phyloP scores from a whole-genome alignment of 179 eudicot species.

The Gypsophila paniculata region DNA sequence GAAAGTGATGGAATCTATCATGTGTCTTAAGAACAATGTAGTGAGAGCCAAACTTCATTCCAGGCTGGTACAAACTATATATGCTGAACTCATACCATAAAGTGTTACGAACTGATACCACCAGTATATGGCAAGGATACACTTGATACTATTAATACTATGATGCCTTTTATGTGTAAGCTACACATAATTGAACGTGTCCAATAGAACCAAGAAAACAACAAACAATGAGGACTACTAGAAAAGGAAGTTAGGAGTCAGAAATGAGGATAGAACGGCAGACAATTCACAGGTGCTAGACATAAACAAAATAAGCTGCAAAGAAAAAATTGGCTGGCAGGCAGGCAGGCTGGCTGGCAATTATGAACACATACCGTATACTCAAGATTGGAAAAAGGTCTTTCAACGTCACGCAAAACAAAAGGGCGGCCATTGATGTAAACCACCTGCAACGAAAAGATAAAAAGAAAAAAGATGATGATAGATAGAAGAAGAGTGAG shows the following conservation, averaged over 20 bases:
- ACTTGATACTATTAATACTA: neutral
- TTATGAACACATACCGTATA: constrained; percentile 68
- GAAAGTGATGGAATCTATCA: neutral
- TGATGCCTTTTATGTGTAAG: neutral
- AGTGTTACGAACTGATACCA: neutral
- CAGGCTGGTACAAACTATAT: too few relatives aligned
- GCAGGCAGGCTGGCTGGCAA: neutral
- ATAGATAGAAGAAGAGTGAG: too few relatives aligned
- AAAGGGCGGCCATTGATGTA: constrained; percentile 94
- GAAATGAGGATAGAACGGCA: neutral
- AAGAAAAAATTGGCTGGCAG: too few relatives aligned
- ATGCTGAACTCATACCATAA: too few relatives aligned
- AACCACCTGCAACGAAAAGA: constrained; percentile 55
- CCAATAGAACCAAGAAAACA: neutral
- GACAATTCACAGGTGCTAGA: neutral
- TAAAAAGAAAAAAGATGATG: neutral
- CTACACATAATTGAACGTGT: neutral
- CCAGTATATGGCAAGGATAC: neutral
- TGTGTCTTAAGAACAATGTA: neutral
- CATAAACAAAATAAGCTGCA: neutral
- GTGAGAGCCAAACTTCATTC: too few relatives aligned
- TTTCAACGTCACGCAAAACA: constrained; percentile 96
- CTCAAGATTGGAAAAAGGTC: constrained; percentile 92
- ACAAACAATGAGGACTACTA: neutral
- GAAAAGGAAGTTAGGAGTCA: neutral